These are phyloP conservation scores for Fusarium austroafricanum DNA, from an alignment of 2,329 filamentous ascomycete species.

Conservation along the genomic window DNA sequence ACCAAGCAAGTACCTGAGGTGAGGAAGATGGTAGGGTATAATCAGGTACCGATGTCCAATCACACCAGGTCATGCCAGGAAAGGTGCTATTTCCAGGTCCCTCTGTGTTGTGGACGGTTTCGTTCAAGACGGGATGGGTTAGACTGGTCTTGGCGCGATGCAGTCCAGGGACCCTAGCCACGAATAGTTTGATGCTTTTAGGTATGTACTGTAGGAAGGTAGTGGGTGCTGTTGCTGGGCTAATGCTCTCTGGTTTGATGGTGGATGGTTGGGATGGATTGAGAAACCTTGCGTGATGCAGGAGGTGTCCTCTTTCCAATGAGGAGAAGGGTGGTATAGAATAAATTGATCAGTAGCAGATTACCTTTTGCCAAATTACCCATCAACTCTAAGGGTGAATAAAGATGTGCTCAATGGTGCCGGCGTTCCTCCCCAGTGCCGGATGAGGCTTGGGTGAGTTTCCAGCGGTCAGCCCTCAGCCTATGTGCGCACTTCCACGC, in stretches of 20 bases:
- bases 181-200: not conserved
- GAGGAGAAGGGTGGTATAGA: not conserved
- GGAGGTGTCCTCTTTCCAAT: not conserved
- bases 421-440: not conserved
- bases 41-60: constrained; percentile 26
- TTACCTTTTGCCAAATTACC: not conserved
- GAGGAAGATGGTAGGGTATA: constrained; percentile 1
- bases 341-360: not conserved
- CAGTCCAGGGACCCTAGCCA: constrained; percentile 27
- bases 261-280: not conserved
- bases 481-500: constrained; percentile 11
- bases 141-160: constrained; percentile 31
- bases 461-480: constrained; percentile 7
- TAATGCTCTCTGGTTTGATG: not conserved
- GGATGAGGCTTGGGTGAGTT: constrained; percentile 3
- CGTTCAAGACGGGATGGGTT: constrained; percentile 33
- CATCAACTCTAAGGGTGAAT: constrained; percentile 1
- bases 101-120: constrained; percentile 30
- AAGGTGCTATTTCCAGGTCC: constrained; percentile 31
- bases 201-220: not conserved
- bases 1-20: constrained; percentile 26
- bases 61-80: constrained; percentile 17
- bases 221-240: not conserved
- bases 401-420: constrained; percentile 2
- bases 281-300: not conserved